Conservation (phyloP, 2,329 filamentous ascomycete species). For the Fusarium nurragi region DNA sequence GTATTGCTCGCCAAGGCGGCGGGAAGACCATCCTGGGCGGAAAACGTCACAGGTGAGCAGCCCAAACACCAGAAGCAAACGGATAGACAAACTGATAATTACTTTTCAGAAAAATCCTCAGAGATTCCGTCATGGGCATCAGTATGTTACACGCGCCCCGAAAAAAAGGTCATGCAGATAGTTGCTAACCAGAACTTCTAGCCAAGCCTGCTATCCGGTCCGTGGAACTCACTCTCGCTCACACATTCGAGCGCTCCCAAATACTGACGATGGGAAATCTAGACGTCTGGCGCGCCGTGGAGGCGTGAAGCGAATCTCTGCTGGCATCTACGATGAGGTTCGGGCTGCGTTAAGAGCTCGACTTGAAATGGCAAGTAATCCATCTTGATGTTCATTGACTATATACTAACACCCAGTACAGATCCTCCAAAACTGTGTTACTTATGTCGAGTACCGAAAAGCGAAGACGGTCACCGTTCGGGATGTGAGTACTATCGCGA, state of each 20-base stretch:
- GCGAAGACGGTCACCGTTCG: constrained; percentile 70
- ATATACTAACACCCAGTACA: constrained; percentile 44
- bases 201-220: constrained; percentile 66
- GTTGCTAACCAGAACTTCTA: constrained; percentile 39
- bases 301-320: constrained; percentile 78
- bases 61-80: background rate
- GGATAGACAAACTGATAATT: background rate
- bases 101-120: constrained; percentile 56
- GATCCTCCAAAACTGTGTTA: constrained; percentile 62
- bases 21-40: constrained; percentile 41
- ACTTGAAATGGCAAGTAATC: constrained; percentile 57
- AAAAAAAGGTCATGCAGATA: background rate
- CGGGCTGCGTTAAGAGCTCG: constrained; percentile 61
- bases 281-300: constrained; percentile 79
- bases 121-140: constrained; percentile 60
- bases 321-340: constrained; percentile 69
- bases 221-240: constrained; percentile 1
- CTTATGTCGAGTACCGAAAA: constrained; percentile 62
- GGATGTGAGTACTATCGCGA: constrained; percentile 60
- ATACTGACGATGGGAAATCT: constrained; percentile 13
- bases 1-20: background rate
- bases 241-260: background rate
- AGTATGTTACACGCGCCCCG: constrained; percentile 53
- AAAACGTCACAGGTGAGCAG: constrained; percentile 41
- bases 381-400: background rate